phyloP scores from a whole-genome alignment of 768 basidiomycete species.

The Leccinum disarticulatum region DNA sequence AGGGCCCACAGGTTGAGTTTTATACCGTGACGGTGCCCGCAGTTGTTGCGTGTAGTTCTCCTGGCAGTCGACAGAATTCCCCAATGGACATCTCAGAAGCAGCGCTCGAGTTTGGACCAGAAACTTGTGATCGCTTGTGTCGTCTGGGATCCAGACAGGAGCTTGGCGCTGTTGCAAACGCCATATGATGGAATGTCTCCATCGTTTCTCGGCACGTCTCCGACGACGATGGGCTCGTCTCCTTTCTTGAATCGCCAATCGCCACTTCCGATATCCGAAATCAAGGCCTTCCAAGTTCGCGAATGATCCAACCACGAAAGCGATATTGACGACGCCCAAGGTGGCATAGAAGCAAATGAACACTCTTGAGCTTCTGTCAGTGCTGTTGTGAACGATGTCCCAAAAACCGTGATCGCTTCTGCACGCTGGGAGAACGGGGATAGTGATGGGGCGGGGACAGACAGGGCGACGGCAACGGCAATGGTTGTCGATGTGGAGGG shows the following conservation, averaged over 20 bases:
- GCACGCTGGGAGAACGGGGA: no score
- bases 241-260: constrained; percentile 44
- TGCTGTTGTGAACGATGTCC: constrained; percentile 59
- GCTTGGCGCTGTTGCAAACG: constrained; percentile 50
- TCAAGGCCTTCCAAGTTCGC: constrained; percentile 73
- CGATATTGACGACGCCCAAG: constrained; percentile 63
- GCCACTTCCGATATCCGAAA: constrained; percentile 57
- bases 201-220: constrained; percentile 49
- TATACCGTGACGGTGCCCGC: constrained; percentile 42
- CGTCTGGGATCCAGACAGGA: constrained; percentile 55
- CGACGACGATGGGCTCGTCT: constrained; percentile 44
- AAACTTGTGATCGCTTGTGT: constrained; percentile 5
- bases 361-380: constrained; percentile 45
- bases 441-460: no score
- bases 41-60: constrained; percentile 8
- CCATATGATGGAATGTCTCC: constrained; percentile 64
- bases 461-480: no score
- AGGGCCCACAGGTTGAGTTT: constrained; percentile 66
- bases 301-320: constrained; percentile 59
- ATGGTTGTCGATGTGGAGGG: no score
- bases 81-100: constrained; percentile 15
- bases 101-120: constrained; percentile 11
- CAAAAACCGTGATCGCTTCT: constrained; percentile 50
- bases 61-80: constrained; percentile 1
- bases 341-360: constrained; percentile 59